Conservation (phyloP, 1,284 basidiomycete species). For the Tilletia horrida region DNA sequence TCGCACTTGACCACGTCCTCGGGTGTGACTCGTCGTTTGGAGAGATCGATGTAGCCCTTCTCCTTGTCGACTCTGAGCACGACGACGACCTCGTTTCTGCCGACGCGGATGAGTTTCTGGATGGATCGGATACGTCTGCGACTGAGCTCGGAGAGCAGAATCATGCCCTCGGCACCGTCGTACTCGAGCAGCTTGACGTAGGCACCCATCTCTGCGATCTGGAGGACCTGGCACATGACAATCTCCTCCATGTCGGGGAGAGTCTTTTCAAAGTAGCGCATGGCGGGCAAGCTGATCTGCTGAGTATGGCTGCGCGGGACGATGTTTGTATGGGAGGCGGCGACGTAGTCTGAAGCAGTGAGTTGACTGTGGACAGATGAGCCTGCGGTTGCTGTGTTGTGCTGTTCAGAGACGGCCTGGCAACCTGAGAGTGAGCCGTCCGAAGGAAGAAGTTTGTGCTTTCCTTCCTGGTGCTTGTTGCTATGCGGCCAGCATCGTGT, state of each 20-base stretch:
- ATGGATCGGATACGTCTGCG: slow-evolving; percentile 94
- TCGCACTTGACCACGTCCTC: slow-evolving; percentile 99
- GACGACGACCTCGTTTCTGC: slow-evolving; percentile 97
- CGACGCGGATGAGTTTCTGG: slow-evolving; percentile 95
- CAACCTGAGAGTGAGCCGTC: too few species aligned
- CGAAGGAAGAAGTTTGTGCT: not conserved
- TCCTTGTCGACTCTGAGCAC: slow-evolving; percentile 98
- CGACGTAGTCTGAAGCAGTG: not conserved
- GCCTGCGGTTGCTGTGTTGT: not conserved
- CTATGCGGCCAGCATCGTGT: not conserved
- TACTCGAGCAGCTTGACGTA: slow-evolving; percentile 99
- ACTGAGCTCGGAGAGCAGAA: slow-evolving; percentile 92
- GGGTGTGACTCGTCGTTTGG: slow-evolving; percentile 96
- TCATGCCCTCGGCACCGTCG: slow-evolving; percentile 99
- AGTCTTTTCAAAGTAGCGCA: slow-evolving; percentile 55
- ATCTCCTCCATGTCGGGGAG: slow-evolving; percentile 75
- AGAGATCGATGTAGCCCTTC: slow-evolving; percentile 99
- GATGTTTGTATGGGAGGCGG: not conserved
- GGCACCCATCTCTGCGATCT: slow-evolving; percentile 99
- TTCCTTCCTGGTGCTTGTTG: not conserved
- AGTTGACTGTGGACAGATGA: not conserved
- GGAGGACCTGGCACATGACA: slow-evolving; percentile 98
- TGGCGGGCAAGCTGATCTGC: slow-evolving; percentile 28
- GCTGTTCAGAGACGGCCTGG: not conserved
- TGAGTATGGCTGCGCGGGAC: not conserved